A percentile compares a stretch with the other conserved stretches of the same genome.
phyloP scores from a whole-genome alignment of 2,329 filamentous ascomycete genomes.

The Penicillium concentricum region DNA sequence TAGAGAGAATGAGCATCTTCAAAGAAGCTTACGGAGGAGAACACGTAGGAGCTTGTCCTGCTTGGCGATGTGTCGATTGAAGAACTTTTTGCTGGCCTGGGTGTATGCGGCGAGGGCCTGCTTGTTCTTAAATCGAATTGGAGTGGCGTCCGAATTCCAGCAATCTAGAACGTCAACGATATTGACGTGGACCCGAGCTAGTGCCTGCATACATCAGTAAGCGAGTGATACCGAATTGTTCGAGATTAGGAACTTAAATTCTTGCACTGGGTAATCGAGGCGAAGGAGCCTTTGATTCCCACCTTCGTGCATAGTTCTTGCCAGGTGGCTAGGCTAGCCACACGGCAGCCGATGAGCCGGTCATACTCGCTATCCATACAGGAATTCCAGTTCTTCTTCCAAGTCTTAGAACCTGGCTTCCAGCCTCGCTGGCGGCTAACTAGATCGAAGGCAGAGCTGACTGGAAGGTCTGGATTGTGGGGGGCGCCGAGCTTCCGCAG shows the following conservation, averaged over 20 bases:
- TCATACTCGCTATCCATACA: constrained; percentile 25
- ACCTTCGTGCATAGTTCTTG: constrained; percentile 27
- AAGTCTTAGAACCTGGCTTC: constrained; percentile 20
- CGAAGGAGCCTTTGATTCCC: constrained; percentile 9
- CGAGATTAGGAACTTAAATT: constrained; percentile 13
- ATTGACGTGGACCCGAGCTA: constrained; percentile 28
- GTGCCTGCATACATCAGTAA: constrained; percentile 14
- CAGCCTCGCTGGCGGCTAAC: constrained; percentile 21
- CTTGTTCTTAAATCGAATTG: too few relatives aligned
- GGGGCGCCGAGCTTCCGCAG: background rate
- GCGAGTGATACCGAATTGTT: background rate
- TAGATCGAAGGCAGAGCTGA: constrained; percentile 21
- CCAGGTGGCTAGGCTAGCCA: constrained; percentile 20
- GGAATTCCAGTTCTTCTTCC: constrained; percentile 21
- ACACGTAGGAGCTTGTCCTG: background rate
- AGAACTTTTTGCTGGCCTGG: background rate
- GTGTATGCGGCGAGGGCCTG: too few relatives aligned
- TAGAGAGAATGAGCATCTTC: background rate
- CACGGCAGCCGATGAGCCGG: constrained; percentile 9
- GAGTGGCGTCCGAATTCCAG: constrained; percentile 2
- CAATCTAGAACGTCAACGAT: constrained; percentile 31
- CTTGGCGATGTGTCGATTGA: background rate
- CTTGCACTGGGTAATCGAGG: constrained; percentile 29
- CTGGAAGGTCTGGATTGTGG: constrained; percentile 3
- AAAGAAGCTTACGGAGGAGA: background rate